Evolutionary conservation across 2,329 filamentous ascomycete genomes (phyloP).

Genomic region (Colletotrichum musicola): DNA sequence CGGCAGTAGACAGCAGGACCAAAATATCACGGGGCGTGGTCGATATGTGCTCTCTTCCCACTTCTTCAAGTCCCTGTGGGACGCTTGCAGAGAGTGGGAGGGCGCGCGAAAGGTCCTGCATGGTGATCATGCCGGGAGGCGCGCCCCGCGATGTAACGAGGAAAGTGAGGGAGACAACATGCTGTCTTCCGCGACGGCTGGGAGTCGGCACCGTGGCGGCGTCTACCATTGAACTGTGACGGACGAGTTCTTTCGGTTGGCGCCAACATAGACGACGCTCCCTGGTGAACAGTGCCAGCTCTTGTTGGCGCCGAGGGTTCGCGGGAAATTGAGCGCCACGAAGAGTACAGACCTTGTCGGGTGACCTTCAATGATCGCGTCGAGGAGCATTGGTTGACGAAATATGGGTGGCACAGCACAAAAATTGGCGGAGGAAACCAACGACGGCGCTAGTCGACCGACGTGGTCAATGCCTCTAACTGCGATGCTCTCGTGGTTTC

Average conservation of each 20-base stretch:
- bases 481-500: not conserved
- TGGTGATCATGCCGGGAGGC: slow-evolving; percentile 20
- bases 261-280: not conserved
- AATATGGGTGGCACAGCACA: slow-evolving; percentile 26
- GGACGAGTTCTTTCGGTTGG: not conserved
- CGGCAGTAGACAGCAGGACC: not conserved
- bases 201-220: not conserved
- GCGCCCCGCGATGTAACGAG: slow-evolving; percentile 24
- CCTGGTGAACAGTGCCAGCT: not conserved
- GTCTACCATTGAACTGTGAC: slow-evolving; percentile 1
- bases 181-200: not conserved
- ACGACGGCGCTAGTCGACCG: not conserved
- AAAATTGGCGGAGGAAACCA: slow-evolving; percentile 10
- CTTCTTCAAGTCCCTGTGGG: not conserved
- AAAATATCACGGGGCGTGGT: slow-evolving; percentile 13
- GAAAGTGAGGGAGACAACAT: slow-evolving; percentile 3
- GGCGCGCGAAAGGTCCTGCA: slow-evolving; percentile 10
- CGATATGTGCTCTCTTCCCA: slow-evolving; percentile 1
- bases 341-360: slow-evolving; percentile 32
- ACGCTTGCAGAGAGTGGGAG: not conserved
- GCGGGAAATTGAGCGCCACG: slow-evolving; percentile 2
- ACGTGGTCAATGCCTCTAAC: not conserved
- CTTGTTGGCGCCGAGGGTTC: not conserved
- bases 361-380: slow-evolving; percentile 26
- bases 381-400: slow-evolving; percentile 1